Percentiles rank a stretch among this genome's conserved stretches.
Conservation (phyloP, 805 yeast genomes). For the Wickerhamiella qilinensis region DNA sequence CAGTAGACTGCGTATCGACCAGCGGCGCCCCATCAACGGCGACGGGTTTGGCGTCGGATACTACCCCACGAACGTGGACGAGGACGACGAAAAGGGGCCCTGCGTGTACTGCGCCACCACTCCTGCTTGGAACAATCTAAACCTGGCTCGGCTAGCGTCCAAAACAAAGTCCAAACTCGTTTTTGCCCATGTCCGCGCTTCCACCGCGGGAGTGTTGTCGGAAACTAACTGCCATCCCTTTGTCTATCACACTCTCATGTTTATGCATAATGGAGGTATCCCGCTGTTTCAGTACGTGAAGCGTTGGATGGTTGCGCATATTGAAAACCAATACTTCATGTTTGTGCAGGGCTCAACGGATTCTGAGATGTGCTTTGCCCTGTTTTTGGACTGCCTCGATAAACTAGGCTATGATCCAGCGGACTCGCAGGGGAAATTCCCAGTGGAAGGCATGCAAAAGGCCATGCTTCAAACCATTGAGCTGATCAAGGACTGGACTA, state of each 20-base stretch:
- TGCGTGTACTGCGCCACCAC: constrained; percentile 91
- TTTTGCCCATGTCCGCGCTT: constrained; percentile 92
- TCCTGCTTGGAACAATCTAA: constrained; percentile 88
- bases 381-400: constrained; percentile 60
- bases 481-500: constrained; percentile 64
- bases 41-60: constrained; percentile 98
- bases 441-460: constrained; percentile 34
- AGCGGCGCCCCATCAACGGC: constrained; percentile 86
- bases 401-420: constrained; percentile 64
- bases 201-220: constrained; percentile 83
- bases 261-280: constrained; percentile 89
- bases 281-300: constrained; percentile 60
- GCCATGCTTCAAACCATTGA: constrained; percentile 65
- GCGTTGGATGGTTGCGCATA: constrained; percentile 49
- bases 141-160: constrained; percentile 68
- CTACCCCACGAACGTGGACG: constrained; percentile 34
- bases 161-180: constrained; percentile 73
- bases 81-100: constrained; percentile 48
- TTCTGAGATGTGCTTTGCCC: constrained; percentile 87
- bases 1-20: constrained; percentile 71
- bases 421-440: constrained; percentile 35
- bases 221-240: constrained; percentile 98
- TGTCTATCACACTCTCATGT: constrained; percentile 70
- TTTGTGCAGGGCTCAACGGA: constrained; percentile 88
- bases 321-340: constrained; percentile 66